Base-by-base conservation (phyloP, 805 yeast species). In the Candida hungchunana region DNA sequence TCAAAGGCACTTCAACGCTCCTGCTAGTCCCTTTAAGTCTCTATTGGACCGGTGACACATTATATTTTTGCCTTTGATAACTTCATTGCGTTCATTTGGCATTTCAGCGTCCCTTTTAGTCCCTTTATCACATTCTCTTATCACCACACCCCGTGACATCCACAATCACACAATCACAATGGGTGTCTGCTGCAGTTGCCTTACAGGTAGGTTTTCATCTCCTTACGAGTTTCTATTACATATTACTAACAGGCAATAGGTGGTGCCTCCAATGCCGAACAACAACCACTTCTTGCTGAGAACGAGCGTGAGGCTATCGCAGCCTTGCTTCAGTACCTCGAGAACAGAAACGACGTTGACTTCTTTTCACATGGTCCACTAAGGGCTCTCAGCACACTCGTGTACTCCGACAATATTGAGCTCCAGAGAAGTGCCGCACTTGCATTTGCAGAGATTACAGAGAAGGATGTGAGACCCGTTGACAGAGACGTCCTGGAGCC, bases 391-490 rank as follows among this genome's bases (percentile, higher is more conserved):
- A 82, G 90, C 41, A 90, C 97, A 0, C 71, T 93, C 50, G 98
- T 93, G 2, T 86, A 90, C 58, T 86, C 96, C 2, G 97, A 93
- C 50, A 93, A 93, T 56, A 76, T 90, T 44, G 97, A 93, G 60
- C 71, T 93, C 38, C 97, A 90, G 63, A 77, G 97, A 57, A 82
- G 95, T 58, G 98, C 98, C 4, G 97, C 98, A 6, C 71, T 93
- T 45, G 97, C 98, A 6, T 93, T 93, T 69, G 97, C 97, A 12
- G 98, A 93, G 60, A 90, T 93, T 38, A 93, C 98, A 25, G 98
- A 93, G 57, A 93, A 93, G 59, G 95, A 88, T 56, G 94, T 88
- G 25, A 75, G 93, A 46, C 82, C 90, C 26, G 97, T 93, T 22
- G 81, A 82, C 51, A 72, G 94, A 39, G 95, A 87, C 48, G 96